Conservation (phyloP, 305 asterid species). For the Solanum hybrid region DNA sequence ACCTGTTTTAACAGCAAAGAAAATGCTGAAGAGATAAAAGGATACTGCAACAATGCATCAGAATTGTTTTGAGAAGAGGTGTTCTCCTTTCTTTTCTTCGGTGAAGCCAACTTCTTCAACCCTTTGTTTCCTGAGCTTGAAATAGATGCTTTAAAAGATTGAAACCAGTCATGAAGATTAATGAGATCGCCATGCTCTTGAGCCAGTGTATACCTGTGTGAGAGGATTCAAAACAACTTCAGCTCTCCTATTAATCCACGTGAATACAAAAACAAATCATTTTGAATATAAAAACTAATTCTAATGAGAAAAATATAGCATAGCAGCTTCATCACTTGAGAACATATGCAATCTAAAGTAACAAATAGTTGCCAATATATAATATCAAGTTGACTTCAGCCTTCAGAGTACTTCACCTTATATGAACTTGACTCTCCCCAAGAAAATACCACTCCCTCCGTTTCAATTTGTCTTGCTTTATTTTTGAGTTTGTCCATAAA, state of each 20-base stretch:
- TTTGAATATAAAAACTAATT: neutral
- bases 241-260: neutral
- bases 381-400: neutral
- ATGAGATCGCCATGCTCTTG: constrained; percentile 94
- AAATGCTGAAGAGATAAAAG: constrained; percentile 17
- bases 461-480: neutral
- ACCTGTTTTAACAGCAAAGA: neutral
- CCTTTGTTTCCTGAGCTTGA: constrained; percentile 26
- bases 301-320: neutral
- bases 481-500: neutral
- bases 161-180: constrained; percentile 88
- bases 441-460: too few relatives aligned
- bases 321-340: neutral
- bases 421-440: neutral
- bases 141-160: constrained; percentile 60
- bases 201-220: constrained; percentile 63
- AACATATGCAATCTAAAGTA: neutral
- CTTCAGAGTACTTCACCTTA: neutral
- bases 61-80: constrained; percentile 26
- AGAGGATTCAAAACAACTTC: neutral
- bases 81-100: constrained; percentile 51
- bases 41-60: constrained; percentile 82
- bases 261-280: neutral
- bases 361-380: neutral
- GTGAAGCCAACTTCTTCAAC: constrained; percentile 44